phyloP scores from a whole-genome alignment of 495 filamentous ascomycete genomes.

The Annulohypoxylon moriforme region DNA sequence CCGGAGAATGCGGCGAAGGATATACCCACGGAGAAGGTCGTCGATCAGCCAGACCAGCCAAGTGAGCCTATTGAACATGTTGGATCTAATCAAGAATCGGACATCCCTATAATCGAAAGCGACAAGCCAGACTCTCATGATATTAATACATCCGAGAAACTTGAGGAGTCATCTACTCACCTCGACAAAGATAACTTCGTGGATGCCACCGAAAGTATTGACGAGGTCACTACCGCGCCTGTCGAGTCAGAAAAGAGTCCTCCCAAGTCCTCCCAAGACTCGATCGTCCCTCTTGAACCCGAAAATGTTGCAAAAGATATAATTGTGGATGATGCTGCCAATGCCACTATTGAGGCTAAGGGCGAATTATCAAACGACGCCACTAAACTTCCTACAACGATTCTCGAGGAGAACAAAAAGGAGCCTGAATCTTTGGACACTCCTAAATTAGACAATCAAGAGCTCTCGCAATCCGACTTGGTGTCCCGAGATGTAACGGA shows the following conservation, averaged over 20 bases:
- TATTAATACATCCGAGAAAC: background rate
- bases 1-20: conserved; percentile 23
- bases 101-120: background rate
- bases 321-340: background rate
- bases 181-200: background rate
- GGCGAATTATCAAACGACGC: conserved; percentile 16
- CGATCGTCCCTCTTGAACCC: background rate
- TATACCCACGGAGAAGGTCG: background rate
- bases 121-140: background rate
- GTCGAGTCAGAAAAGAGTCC: background rate
- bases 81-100: background rate
- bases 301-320: background rate
- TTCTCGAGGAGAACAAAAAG: conserved; percentile 57
- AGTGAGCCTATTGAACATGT: background rate
- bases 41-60: background rate
- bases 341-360: conserved; percentile 11
- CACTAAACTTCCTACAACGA: conserved; percentile 31
- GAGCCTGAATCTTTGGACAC: conserved; percentile 27
- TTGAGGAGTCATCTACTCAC: background rate
- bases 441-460: conserved; percentile 10
- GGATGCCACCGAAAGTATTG: background rate
- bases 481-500: conserved; percentile 34
- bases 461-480: conserved; percentile 10
- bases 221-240: background rate
- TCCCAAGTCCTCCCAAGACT: background rate